Evolutionary conservation across 73 alveolate species (phyloP), one percentile per base, ranked within the genome.

Genomic region (Paramecium octaurelia): DNA sequence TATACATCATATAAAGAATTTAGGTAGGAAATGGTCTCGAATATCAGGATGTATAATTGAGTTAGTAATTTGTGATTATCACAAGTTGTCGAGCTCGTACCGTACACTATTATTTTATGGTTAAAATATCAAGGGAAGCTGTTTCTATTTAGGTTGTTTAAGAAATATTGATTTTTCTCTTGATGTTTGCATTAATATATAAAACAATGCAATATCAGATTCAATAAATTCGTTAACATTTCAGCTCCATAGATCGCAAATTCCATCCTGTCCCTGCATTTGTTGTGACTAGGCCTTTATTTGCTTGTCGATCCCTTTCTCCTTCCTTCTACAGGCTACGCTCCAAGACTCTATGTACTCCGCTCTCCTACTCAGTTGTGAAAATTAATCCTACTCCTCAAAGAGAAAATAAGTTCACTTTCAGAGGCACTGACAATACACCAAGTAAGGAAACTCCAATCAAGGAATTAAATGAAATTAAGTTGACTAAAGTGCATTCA

Each of bases 211-310:
- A 73, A 40, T 40, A 73, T 43, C 87, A 73, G 46, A 73, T 73
- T 29, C 87, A 36, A 73, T 73, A 73, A 73, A 73, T 73, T 35
- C 87, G 87, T 73, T 73, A 73, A 73, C 87, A 73, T 21, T 36
- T 73, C 87, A 34, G 60, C 36, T 73, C 87, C 57, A 73, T 73
- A 8, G 87, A 73, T 73, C 54, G 87, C 59, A 73, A 73, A 73
- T 36, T 73, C 87, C 34, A 38, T 27, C 36, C 58, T 12, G 8
- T 36, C 60, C 87, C 87, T 73, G 59, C 60, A 73, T 73, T 73
- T 73, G 59, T 73, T 23, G 46, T 40, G 34, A 73, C 60, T 0
- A 35, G 87, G 5, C 60, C 54, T 20, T 43, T 73, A 31, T 73
- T 36, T 73, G 40, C 34, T 34, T 73, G 87, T 73, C 40, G 87